These are phyloP conservation scores for Edaphochlamys debaryana DNA, from an alignment of 139 green algal species.

Conservation along the genomic window DNA sequence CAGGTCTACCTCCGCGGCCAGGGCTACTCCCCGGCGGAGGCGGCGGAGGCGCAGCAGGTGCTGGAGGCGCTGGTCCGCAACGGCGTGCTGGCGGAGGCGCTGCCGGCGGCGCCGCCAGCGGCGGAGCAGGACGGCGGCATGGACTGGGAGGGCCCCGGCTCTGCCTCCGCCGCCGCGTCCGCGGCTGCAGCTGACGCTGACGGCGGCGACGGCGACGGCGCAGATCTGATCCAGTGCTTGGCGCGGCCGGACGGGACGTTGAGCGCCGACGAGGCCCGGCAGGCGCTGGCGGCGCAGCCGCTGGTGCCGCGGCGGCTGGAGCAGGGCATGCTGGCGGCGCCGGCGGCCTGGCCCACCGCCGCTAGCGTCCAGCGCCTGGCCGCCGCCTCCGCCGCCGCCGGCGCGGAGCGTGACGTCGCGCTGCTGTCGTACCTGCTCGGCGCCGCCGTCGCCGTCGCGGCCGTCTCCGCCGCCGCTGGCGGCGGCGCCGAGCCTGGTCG, in stretches of 20 bases:
- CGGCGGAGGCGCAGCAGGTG: neutral
- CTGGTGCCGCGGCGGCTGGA: slow-evolving; percentile 12
- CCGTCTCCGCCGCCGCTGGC: neutral
- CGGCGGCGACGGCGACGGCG: neutral
- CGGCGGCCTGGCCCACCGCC: slow-evolving; percentile 17
- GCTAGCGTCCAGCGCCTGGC: slow-evolving; percentile 29
- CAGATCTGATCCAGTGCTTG: neutral
- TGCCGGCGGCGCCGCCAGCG: neutral
- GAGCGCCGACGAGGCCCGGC: neutral
- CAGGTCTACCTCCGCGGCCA: slow-evolving; percentile 56
- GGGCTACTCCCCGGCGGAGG: slow-evolving; percentile 4
- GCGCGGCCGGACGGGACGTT: neutral
- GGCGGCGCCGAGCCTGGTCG: neutral
- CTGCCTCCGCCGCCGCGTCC: neutral
- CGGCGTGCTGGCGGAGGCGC: neutral
- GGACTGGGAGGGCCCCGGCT: slow-evolving; percentile 35
- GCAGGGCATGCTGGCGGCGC: slow-evolving; percentile 17
- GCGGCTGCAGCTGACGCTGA: neutral
- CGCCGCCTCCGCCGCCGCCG: neutral
- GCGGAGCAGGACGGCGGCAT: neutral
- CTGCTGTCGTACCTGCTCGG: slow-evolving; percentile 50
- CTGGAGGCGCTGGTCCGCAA: neutral
- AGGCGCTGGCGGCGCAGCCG: neutral
- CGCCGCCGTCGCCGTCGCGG: neutral
- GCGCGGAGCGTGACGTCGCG: slow-evolving; percentile 49